Evolutionary conservation across 768 basidiomycete species (phyloP), one percentile per base, ranked within the genome.

Genomic region (Amanita pallidorosea): DNA sequence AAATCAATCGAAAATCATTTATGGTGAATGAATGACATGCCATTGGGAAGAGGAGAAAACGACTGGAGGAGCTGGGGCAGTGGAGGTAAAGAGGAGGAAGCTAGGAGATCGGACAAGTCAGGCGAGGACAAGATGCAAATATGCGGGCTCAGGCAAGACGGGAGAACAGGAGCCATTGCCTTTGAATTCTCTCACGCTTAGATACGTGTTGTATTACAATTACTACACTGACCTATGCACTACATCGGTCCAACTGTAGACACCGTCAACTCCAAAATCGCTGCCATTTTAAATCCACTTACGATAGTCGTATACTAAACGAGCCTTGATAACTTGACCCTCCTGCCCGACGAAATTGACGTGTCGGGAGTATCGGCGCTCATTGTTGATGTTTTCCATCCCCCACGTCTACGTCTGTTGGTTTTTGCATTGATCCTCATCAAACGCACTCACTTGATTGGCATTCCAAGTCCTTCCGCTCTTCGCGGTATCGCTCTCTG

Each of bases 31-130:
- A 43, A 38, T 41, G 56, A 62, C 65, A 45, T 63, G 86, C 88
- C 85, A 73, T 88, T 81, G 0, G 86, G 81, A 46, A 91, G 69
- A 9, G 89, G 89, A 2, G 87, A 86, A 59, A 91, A 91, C 2
- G 86, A 88, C 62, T 91, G 88, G 25, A 91, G 72, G 51, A 92
- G 77, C 57, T 83, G 73, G 31, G 80, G 78, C 12, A 91, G 67
- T 13, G 83, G 71, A 2, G 89, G 89, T 15, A 92, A 66, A 1
- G 77, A 76, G 7, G 80, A 73, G 2, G 70, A 60, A 25, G 69
- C 65, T 42, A 92, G 67, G 33, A 88, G 71, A 31, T 79, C 72
- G 45, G 68, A 64, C 29, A 92, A 75, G 66, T 92, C 88, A 37
- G 75, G 72, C 0, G 88, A 88, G 1, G 82, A 71, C 33, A 87